Percentiles rank a stretch among this genome's conserved stretches.
phyloP scores from a whole-genome alignment of 2,329 filamentous ascomycete species.

The Pyrenophora seminiperda region DNA sequence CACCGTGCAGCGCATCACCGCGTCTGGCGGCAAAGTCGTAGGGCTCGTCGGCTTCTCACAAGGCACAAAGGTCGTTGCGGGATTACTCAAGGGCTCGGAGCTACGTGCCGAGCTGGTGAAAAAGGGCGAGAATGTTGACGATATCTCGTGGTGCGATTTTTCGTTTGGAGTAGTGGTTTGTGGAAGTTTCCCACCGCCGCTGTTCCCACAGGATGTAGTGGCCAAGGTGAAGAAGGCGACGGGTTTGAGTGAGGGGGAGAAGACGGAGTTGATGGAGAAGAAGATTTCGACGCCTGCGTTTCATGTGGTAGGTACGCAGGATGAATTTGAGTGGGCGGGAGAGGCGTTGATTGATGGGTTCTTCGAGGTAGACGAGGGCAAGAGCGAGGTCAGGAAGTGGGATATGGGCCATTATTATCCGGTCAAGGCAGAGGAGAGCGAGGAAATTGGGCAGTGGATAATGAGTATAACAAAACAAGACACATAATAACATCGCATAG shows the following conservation, averaged over 20 bases:
- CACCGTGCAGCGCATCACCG: constrained; percentile 19
- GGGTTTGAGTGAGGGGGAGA: constrained; percentile 7
- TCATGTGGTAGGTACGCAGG: constrained; percentile 40
- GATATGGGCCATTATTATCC: constrained; percentile 49
- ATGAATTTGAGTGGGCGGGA: constrained; percentile 45
- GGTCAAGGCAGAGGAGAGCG: constrained; percentile 34
- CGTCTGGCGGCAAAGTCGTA: constrained; percentile 31
- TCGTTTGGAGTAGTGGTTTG: constrained; percentile 35
- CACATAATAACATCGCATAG: not conserved
- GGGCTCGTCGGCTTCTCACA: constrained; percentile 43
- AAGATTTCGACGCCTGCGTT: constrained; percentile 39
- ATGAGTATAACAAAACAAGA: constrained; percentile 5
- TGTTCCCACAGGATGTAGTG: constrained; percentile 25
- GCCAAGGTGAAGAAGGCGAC: constrained; percentile 8
- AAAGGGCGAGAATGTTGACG: not conserved
- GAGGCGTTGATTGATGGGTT: constrained; percentile 35
- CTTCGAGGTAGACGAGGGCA: constrained; percentile 34
- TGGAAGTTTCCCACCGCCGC: constrained; percentile 36
- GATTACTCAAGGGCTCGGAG: constrained; percentile 34
- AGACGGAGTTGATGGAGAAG: constrained; percentile 11
- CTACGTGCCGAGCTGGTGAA: constrained; percentile 20
- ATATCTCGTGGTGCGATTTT: constrained; percentile 22
- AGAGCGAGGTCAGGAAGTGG: constrained; percentile 31
- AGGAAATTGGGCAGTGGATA: constrained; percentile 37
- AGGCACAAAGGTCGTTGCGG: constrained; percentile 43